phyloP scores from a whole-genome alignment of 176 grass and related monocot species.

The Oryza punctata region DNA sequence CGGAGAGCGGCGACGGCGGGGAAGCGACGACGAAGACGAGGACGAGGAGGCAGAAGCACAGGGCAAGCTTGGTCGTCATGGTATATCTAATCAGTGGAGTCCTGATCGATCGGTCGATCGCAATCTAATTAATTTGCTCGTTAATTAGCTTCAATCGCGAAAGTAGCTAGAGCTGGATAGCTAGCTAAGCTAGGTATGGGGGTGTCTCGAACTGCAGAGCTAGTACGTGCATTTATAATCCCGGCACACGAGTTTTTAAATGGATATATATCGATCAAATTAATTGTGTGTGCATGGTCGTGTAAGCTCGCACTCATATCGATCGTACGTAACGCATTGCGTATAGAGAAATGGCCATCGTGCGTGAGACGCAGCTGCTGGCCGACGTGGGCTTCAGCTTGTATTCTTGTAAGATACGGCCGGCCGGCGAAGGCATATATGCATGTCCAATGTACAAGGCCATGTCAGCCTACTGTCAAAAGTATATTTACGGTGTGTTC shows the following conservation, averaged over 20 bases:
- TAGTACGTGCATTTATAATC: slow-evolving; percentile 45
- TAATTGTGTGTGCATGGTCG: background rate
- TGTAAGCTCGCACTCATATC: slow-evolving; percentile 12
- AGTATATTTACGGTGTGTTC: too few relatives aligned
- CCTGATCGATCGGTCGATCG: too few relatives aligned
- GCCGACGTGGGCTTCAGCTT: background rate
- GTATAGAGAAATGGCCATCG: background rate
- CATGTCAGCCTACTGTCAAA: too few relatives aligned
- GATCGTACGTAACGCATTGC: background rate
- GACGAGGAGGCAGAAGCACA: slow-evolving; percentile 26
- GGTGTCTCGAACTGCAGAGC: slow-evolving; percentile 3
- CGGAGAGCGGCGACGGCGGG: background rate
- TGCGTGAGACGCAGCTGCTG: background rate
- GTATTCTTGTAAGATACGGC: background rate
- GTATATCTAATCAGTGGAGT: background rate
- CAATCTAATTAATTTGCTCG: background rate
- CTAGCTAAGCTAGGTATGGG: background rate
- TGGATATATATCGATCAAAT: background rate
- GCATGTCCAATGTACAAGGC: too few relatives aligned
- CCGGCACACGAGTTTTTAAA: background rate
- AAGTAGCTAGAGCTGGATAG: background rate
- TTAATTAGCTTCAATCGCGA: background rate
- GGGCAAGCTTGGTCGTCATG: slow-evolving; percentile 30
- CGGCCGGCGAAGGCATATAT: background rate
- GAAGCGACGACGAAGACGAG: slow-evolving; percentile 30